Base-by-base conservation (phyloP, 495 filamentous ascomycete genomes). In the Filosporella fistucella region DNA sequence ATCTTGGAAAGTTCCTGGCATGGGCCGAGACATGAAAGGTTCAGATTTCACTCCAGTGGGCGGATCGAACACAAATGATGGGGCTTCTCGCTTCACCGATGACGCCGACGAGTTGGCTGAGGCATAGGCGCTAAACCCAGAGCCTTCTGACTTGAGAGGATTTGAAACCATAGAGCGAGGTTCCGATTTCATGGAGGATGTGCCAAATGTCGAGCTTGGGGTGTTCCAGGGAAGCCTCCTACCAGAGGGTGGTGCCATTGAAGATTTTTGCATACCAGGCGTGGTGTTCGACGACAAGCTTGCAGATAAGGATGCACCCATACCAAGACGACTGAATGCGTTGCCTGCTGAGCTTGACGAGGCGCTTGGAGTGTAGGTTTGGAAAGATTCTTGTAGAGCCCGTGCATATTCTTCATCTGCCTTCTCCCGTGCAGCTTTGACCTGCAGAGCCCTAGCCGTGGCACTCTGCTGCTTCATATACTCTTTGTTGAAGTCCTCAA, bases 371-470 rank as follows among this genome's bases (percentile, higher is more conserved):
- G n/a, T n/a, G n/a, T n/a, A n/a, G n/a, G 8, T 17, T 52, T 38
- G 26, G 40, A 11, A 37, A 39, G 21, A 18, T 20, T 21, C 56
- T 46, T 39, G 54, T 7, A 80, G 47, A 33, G 45, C 61, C 23
- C 69, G 67, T 44, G 75, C 77, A 47, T 68, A 59, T 50, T 73
- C 72, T 33, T 56, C 74, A 49, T 81, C 77, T n/a, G 47, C 58
- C 21, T 62, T 67, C 46, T 71, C 66, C 47, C 66, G 65, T 55
- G 67, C 52, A 30, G 60, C 56, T 21, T 56, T 58, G n/a, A n/a
- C n/a, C n/a, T n/a, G n/a, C n/a, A n/a, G n/a, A n/a, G n/a, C n/a
- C n/a, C n/a, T n/a, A n/a, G n/a, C n/a, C n/a, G n/a, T n/a, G 12
- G 52, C 61, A 43, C 62, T 59, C 46, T 72, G 69, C 21, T 64